A percentile compares a stretch with the other conserved stretches of the same genome.
These are phyloP conservation scores for Cordyceps militaris DNA, from an alignment of 2,329 filamentous ascomycete species.

Conservation along the genomic window DNA sequence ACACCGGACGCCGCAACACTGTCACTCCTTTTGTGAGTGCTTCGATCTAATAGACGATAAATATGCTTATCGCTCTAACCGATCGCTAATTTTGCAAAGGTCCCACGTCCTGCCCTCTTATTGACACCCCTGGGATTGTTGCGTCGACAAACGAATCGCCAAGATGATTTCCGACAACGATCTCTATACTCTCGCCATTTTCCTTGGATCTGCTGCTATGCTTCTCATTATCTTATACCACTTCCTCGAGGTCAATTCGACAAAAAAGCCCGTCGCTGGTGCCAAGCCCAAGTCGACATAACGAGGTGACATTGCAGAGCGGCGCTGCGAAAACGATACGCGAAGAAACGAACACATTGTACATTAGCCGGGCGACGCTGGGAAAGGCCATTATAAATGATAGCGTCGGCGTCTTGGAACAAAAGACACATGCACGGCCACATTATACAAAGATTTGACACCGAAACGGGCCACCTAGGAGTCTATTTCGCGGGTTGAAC, in stretches of 20 bases:
- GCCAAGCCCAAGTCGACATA: conserved; percentile 17
- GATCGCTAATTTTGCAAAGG: background rate
- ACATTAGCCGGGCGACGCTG: background rate
- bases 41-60: background rate
- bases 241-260: conserved; percentile 80
- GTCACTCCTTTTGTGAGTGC: background rate
- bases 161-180: conserved; percentile 92
- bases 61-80: background rate
- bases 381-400: background rate
- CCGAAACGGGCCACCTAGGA: background rate
- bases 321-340: background rate
- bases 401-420: background rate
- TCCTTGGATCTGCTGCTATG: conserved; percentile 85
- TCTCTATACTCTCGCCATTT: conserved; percentile 85
- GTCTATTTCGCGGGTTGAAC: background rate
- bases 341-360: conserved; percentile 1
- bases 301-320: background rate
- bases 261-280: conserved; percentile 13
- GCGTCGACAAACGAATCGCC: conserved; percentile 21
- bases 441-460: background rate
- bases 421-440: background rate
- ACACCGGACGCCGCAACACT: background rate
- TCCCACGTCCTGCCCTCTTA: background rate
- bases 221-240: conserved; percentile 91
- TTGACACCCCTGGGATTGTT: background rate